Evolutionary conservation across 129 eudicot genomes (phyloP), one percentile per base, ranked within the genome.

Genomic region (Lactuca saligna): DNA sequence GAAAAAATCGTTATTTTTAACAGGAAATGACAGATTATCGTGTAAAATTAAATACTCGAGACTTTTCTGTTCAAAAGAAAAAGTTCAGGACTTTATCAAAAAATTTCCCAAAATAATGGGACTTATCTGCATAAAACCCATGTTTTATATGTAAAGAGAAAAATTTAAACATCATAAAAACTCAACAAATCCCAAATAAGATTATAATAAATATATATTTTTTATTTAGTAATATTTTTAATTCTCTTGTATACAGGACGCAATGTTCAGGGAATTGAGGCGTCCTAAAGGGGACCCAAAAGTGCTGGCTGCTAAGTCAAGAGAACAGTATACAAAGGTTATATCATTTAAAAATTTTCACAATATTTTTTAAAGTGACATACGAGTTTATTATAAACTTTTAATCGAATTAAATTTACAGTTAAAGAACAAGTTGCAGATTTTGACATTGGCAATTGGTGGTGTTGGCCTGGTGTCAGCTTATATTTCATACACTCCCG

Each of bases 401-500:
- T 11, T 51, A 7, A 51, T 37, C 46, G 8, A 46, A 32, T 55
- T 25, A 39, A 37, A 42, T 82, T 63, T 88, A 78, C 90, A 94
- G 99, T 77, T 94, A 83, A 94, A 94, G 73, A 82, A 78, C 62
- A 89, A 83, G 69, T 63, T 94, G 88, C 99, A 89, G 80, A 53
- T 82, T 49, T 80, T 84, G 60, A 94, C 99, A 46, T 57, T 89
- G 70, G 99, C 87, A 56, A 87, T 94, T 37, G 99, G 99, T 48
- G 90, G 97, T 6, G 34, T 87, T 73, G 97, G 99, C 75, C 46
- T 94, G 39, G 71, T 94, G 72, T 85, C 99, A 0, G 88, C 99
- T 11, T 94, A 89, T 78, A 41, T 87, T 56, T 85, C 97, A 37
- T 94, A 94, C 79, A 56, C 97, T 71, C 99, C 99, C 5, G 99